Evolutionary conservation across 2,329 filamentous ascomycete species (phyloP).

Genomic region (Sclerotiophoma versabilis): DNA sequence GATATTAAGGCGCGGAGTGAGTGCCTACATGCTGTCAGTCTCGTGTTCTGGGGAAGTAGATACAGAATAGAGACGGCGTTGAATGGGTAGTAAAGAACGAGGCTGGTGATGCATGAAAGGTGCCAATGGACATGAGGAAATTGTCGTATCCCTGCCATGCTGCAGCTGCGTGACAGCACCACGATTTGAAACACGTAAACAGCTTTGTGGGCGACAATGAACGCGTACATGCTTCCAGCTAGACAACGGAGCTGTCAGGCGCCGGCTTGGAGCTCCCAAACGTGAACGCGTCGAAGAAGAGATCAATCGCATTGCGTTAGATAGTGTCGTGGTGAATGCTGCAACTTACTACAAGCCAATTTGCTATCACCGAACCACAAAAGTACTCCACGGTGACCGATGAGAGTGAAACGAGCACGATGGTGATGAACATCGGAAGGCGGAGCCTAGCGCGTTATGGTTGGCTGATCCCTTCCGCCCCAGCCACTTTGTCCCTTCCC

Average conservation of each 20-base stretch:
- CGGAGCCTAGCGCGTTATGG: conserved; percentile 18
- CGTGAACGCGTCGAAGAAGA: not conserved
- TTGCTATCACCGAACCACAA: not conserved
- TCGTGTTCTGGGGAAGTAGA: conserved; percentile 8
- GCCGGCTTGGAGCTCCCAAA: not conserved
- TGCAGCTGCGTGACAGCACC: not conserved
- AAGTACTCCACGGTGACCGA: conserved; percentile 1
- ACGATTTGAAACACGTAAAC: not conserved
- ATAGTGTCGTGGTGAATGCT: not conserved
- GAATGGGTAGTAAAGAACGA: not conserved
- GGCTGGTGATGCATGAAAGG: conserved; percentile 1
- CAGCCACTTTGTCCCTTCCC: conserved; percentile 11
- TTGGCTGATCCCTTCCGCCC: conserved; percentile 15
- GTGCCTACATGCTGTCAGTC: conserved; percentile 20
- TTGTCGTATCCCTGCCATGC: conserved; percentile 2
- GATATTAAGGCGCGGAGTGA: not conserved
- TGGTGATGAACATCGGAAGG: conserved; percentile 17
- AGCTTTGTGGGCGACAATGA: not conserved
- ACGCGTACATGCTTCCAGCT: not conserved
- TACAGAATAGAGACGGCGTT: conserved; percentile 13
- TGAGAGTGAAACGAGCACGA: conserved; percentile 15
- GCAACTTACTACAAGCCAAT: conserved; percentile 8
- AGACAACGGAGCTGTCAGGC: not conserved
- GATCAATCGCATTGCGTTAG: not conserved
- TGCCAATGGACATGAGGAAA: not conserved